Base-by-base conservation (phyloP, 441 rosid genomes). In the Mallotus repandus region DNA sequence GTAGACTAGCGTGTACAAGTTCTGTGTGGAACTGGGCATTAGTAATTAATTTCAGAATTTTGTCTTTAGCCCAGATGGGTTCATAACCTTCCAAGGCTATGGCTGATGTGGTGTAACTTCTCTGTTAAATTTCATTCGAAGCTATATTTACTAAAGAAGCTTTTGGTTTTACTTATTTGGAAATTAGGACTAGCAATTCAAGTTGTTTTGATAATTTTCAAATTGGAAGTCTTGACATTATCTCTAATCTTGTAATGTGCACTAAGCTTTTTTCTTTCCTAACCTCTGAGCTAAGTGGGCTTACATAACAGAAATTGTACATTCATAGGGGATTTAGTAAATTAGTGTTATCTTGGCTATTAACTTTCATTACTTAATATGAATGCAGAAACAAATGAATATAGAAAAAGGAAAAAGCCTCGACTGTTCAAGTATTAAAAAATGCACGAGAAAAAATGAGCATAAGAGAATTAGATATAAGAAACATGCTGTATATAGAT, bases 181-280 rank as follows among this genome's bases (percentile, higher is more conserved):
- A 43, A 70, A 1, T 63, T 18, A 9, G 63, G 48, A 18, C 11
- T 12, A 66, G 38, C 58, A 35, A 59, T 70, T 74, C 15, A 52
- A 66, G 48, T n/a, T 79, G 72, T 62, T 55, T 72, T 35, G 67
- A 43, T 64, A 45, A 48, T 59, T 49, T 56, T 7, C 25, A 14
- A 29, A 52, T 52, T 63, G 74, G 12, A 62, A 56, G 35, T 72
- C 35, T 29, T n/a, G 49, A 50, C 61, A 59, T 25, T 32, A 11
- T 52, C 61, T 54, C 52, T 56, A 63, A 10, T 62, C 32, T 29
- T 21, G 13, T 4, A 22, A 13, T 56, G 13, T 35, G 41, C 41
- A 3, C 41, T 35, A 3, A 5, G 41, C 41, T 65, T 19, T 69
- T 43, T 45, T 11, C 48, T 68, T 54, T 21, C 25, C 41, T 35